Evolutionary conservation across 257 asterid species (phyloP).

Genomic region (Verbascum thapsus): DNA sequence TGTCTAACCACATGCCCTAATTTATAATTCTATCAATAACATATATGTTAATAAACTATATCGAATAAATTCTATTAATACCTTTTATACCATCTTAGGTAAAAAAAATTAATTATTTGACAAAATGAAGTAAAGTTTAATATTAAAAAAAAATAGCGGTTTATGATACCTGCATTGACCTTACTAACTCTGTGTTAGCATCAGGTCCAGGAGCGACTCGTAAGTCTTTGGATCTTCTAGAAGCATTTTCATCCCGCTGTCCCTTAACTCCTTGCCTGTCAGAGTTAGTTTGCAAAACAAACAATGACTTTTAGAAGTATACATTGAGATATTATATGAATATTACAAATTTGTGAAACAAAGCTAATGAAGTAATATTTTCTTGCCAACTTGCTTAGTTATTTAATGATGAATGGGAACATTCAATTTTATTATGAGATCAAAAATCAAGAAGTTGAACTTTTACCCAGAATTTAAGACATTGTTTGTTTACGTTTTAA

Average conservation of each 20-base stretch:
- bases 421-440: background rate
- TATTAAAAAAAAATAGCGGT: background rate
- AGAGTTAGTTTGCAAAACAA: no score
- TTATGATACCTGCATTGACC: conserved; percentile 55
- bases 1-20: no score
- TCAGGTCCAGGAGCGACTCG: no score
- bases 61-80: no score
- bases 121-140: no score
- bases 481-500: no score
- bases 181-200: conserved; percentile 47
- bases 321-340: background rate
- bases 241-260: conserved; percentile 45
- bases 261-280: conserved; percentile 66
- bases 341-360: conserved; percentile 7
- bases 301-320: conserved; percentile 14
- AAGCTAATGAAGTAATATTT: conserved; percentile 6
- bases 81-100: no score
- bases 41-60: no score
- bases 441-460: conserved; percentile 10
- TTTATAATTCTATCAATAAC: no score
- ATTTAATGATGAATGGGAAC: background rate
- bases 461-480: conserved; percentile 6
- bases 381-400: no score
- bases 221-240: conserved; percentile 50
- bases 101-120: no score